phyloP scores from a whole-genome alignment of 306 rosid species.

The Gynostemma pentaphyllum region DNA sequence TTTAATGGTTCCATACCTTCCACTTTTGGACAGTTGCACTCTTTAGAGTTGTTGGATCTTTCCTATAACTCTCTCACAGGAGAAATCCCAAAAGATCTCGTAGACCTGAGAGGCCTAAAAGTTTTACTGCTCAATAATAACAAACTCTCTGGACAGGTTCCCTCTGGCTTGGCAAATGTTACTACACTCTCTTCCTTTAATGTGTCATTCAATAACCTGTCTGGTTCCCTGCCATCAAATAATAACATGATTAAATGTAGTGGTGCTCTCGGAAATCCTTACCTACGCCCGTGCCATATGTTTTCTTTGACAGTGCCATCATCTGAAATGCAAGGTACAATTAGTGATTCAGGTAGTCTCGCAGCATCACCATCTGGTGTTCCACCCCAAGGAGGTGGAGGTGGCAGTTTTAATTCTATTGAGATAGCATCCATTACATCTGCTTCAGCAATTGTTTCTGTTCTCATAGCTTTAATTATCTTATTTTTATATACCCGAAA shows the following conservation, averaged over 20 bases:
- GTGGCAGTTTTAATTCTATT: constrained; percentile 48
- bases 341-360: constrained; percentile 20
- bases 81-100: constrained; percentile 61
- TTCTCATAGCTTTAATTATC: constrained; percentile 60
- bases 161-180: constrained; percentile 64
- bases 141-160: constrained; percentile 74
- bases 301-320: constrained; percentile 32
- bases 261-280: constrained; percentile 72
- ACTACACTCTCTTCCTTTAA: constrained; percentile 55
- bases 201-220: constrained; percentile 83
- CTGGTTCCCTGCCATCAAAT: constrained; percentile 63
- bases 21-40: constrained; percentile 46
- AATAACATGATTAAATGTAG: constrained; percentile 55
- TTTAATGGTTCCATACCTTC: constrained; percentile 56
- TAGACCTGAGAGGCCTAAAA: constrained; percentile 42
- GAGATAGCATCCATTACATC: constrained; percentile 93
- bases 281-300: constrained; percentile 40
- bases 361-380: constrained; percentile 27
- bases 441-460: constrained; percentile 84
- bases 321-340: constrained; percentile 34
- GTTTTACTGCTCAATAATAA: constrained; percentile 62
- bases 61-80: constrained; percentile 64
- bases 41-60: constrained; percentile 63
- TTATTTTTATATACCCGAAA: constrained; percentile 64
- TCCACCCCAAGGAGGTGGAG: constrained; percentile 16